phyloP scores from a whole-genome alignment of 2,329 filamentous ascomycete genomes.

The Zymoseptoria ardabiliae region DNA sequence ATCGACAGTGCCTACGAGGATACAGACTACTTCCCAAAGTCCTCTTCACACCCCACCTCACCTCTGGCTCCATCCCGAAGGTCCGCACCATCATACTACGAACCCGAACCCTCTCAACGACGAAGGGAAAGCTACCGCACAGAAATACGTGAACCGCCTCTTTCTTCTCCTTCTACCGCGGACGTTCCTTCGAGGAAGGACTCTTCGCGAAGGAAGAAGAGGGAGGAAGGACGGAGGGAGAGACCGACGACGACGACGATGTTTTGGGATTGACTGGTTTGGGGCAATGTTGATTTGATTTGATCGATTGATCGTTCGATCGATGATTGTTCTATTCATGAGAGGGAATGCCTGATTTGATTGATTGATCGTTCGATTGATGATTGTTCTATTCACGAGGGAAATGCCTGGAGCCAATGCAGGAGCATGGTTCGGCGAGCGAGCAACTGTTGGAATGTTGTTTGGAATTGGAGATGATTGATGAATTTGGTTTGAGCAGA shows the following conservation, averaged over 20 bases:
- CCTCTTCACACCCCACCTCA: background rate
- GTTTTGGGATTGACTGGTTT: background rate
- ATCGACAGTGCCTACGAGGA: conserved; percentile 2
- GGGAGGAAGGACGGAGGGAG: background rate
- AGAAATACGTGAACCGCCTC: conserved; percentile 14
- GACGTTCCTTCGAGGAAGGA: background rate
- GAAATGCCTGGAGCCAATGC: too few species aligned
- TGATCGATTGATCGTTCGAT: background rate
- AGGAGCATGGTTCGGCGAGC: too few species aligned
- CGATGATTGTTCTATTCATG: too few species aligned
- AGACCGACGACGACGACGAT: too few species aligned
- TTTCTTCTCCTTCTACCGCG: background rate
- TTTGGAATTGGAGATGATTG: background rate
- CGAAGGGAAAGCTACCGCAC: conserved; percentile 9
- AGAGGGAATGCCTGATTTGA: background rate
- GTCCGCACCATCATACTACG: conserved; percentile 6
- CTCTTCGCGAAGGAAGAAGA: background rate
- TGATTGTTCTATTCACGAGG: too few species aligned
- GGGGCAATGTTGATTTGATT: background rate
- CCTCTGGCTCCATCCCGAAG: conserved; percentile 12
- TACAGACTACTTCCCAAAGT: background rate
- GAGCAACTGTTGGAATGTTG: too few species aligned
- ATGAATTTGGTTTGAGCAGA: background rate
- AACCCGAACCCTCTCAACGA: background rate
- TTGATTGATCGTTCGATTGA: too few species aligned